These are phyloP conservation scores for Hemisphaericaspora xylanilytica DNA, from an alignment of 1,139 yeast species.

Conservation along the genomic window DNA sequence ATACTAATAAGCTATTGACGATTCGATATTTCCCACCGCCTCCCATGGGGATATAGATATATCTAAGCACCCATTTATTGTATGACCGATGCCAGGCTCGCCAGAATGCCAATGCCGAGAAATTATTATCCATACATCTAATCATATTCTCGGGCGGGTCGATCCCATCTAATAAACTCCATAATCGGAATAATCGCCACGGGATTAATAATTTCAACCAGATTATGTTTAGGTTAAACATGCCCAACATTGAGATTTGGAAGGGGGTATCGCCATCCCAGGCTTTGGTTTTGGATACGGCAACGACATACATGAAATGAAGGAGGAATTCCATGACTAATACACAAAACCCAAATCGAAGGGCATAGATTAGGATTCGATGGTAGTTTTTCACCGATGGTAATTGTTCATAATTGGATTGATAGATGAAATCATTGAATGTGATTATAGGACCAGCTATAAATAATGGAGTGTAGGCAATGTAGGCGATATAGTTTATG, in stretches of 20 bases:
- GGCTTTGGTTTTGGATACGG: constrained; percentile 83
- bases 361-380: constrained; percentile 59
- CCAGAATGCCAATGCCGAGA: constrained; percentile 93
- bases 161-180: constrained; percentile 88
- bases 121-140: constrained; percentile 92
- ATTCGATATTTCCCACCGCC: constrained; percentile 77
- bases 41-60: constrained; percentile 77
- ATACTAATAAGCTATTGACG: constrained; percentile 78
- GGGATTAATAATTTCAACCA: constrained; percentile 93
- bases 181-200: constrained; percentile 91
- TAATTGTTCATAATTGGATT: constrained; percentile 46
- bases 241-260: constrained; percentile 91
- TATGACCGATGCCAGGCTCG: constrained; percentile 97
- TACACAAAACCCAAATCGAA: constrained; percentile 69
- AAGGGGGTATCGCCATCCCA: constrained; percentile 91
- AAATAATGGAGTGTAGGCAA: constrained; percentile 83
- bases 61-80: constrained; percentile 84
- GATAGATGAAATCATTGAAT: constrained; percentile 86
- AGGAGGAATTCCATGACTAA: constrained; percentile 84
- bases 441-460: constrained; percentile 95
- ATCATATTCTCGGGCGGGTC: constrained; percentile 99
- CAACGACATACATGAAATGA: constrained; percentile 90
- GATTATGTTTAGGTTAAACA: constrained; percentile 82
- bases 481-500: constrained; percentile 68
- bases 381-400: constrained; percentile 42